Conservation (phyloP, 2,329 filamentous ascomycete genomes). For the Clonostachys rhizophaga region DNA sequence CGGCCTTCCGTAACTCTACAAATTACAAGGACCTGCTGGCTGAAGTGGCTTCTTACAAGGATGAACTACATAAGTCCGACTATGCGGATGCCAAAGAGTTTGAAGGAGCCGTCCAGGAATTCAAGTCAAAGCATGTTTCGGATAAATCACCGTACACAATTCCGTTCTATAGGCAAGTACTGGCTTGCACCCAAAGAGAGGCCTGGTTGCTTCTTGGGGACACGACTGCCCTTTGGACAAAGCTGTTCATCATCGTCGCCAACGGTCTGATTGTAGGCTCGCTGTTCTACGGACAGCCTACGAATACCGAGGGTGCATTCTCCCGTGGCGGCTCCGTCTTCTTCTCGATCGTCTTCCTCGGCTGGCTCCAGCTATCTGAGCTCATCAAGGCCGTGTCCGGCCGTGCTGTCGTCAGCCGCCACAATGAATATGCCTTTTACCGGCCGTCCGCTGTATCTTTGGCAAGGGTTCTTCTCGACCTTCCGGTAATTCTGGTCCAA, state of each 20-base stretch:
- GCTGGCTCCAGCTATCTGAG: conserved; percentile 70
- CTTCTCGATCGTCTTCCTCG: conserved; percentile 45
- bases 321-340: conserved; percentile 38
- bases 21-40: conserved; percentile 53
- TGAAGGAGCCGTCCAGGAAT: conserved; percentile 60
- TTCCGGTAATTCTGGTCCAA: conserved; percentile 56
- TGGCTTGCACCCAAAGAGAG: conserved; percentile 65
- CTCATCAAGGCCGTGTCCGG: conserved; percentile 73
- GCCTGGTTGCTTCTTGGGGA: conserved; percentile 63
- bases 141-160: conserved; percentile 59
- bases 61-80: conserved; percentile 42
- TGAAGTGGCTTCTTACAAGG: conserved; percentile 48
- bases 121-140: conserved; percentile 47
- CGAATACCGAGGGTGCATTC: conserved; percentile 60
- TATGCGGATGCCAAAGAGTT: conserved; percentile 61
- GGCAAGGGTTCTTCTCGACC: conserved; percentile 50
- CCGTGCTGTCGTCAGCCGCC: conserved; percentile 50
- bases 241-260: conserved; percentile 72
- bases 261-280: conserved; percentile 73
- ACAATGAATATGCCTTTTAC: conserved; percentile 45
- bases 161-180: conserved; percentile 66
- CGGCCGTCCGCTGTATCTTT: conserved; percentile 49
- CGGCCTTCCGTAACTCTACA: conserved; percentile 58
- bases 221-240: conserved; percentile 70
- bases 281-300: conserved; percentile 66